Conservation (phyloP, 192 early-diverging fungal genomes). For the Irineochytrium annulatum region DNA sequence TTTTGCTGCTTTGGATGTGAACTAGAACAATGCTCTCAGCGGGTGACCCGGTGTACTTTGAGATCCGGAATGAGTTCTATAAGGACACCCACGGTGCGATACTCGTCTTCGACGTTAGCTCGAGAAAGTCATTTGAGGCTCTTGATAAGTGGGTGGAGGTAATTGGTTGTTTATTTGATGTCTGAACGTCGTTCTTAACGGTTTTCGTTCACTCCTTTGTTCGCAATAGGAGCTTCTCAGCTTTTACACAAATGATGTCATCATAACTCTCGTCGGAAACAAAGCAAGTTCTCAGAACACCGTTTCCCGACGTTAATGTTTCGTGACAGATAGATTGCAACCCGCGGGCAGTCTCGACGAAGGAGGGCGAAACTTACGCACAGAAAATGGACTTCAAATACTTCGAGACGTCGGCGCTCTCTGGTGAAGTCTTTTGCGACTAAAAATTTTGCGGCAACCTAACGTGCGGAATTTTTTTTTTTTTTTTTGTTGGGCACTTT, state of each 20-base stretch:
- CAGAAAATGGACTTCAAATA: conserved; percentile 31
- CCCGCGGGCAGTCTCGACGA: conserved; percentile 30
- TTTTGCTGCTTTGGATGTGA: neutral
- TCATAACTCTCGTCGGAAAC: conserved; percentile 44
- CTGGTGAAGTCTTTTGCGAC: no score
- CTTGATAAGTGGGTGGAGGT: conserved; percentile 42
- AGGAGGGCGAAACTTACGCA: conserved; percentile 35
- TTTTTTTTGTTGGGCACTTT: no score
- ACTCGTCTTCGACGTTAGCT: conserved; percentile 38
- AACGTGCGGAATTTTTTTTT: no score
- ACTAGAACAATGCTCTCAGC: conserved; percentile 4
- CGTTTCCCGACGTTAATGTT: neutral
- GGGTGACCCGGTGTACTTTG: conserved; percentile 50
- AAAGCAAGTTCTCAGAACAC: conserved; percentile 22
- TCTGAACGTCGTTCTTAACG: no score
- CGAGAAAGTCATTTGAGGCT: conserved; percentile 30
- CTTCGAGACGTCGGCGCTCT: no score
- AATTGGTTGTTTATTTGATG: no score
- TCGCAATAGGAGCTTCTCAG: conserved; percentile 38
- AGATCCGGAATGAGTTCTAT: conserved; percentile 61
- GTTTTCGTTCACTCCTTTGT: no score
- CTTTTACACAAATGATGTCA: conserved; percentile 30
- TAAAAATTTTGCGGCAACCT: no score
- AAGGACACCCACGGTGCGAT: conserved; percentile 28
- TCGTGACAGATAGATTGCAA: conserved; percentile 25